Percentiles rank a stretch among this genome's conserved stretches.
phyloP scores from a whole-genome alignment of 192 early-diverging fungal species.

The Coemansia guatemalensis region DNA sequence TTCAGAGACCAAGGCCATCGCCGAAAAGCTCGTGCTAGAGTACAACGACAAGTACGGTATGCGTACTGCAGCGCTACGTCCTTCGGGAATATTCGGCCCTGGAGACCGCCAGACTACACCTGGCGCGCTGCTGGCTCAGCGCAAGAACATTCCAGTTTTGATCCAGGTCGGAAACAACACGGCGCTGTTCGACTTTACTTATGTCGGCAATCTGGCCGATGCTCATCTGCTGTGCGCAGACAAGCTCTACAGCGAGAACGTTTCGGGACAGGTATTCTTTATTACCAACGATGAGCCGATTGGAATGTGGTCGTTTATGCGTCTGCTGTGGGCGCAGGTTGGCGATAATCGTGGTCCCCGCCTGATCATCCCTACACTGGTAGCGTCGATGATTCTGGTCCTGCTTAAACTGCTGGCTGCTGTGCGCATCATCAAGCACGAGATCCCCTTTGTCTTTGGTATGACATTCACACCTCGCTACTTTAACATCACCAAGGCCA shows the following conservation, averaged over 20 bases:
- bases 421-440: slow-evolving; percentile 63
- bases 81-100: slow-evolving; percentile 92
- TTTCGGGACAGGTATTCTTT: slow-evolving; percentile 71
- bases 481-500: slow-evolving; percentile 88
- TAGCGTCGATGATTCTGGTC: slow-evolving; percentile 66
- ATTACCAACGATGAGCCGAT: slow-evolving; percentile 90
- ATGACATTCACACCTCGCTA: slow-evolving; percentile 78
- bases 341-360: slow-evolving; percentile 59
- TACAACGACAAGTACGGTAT: slow-evolving; percentile 66
- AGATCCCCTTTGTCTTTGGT: slow-evolving; percentile 78
- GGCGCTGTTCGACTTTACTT: slow-evolving; percentile 86
- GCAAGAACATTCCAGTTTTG: slow-evolving; percentile 57
- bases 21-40: slow-evolving; percentile 74
- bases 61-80: slow-evolving; percentile 76
- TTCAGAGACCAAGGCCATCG: slow-evolving; percentile 82
- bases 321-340: slow-evolving; percentile 63
- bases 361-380: slow-evolving; percentile 60
- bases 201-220: slow-evolving; percentile 92
- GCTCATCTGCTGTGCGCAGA: slow-evolving; percentile 86
- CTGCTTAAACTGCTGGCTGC: slow-evolving; percentile 63
- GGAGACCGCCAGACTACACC: slow-evolving; percentile 72
- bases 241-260: slow-evolving; percentile 60
- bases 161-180: slow-evolving; percentile 86
- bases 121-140: slow-evolving; percentile 63
- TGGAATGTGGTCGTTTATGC: slow-evolving; percentile 88